Evolutionary conservation across 148 eudicot species (phyloP), one percentile per base, ranked within the genome.

Genomic region (Cornus florida): DNA sequence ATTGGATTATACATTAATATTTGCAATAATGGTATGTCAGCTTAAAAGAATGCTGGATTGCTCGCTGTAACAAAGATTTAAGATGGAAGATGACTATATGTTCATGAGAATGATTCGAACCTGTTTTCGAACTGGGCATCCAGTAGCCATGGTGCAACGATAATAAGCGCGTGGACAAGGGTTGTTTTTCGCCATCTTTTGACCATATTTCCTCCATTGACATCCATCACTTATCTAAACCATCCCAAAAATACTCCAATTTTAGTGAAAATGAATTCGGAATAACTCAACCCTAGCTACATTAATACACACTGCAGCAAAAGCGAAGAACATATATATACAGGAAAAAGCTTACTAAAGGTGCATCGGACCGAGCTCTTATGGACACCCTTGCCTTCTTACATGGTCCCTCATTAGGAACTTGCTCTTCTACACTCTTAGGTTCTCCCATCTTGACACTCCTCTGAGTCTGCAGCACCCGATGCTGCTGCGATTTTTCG

Each of bases 121-220:
- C 38, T 68, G 71, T 23, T 68, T 68, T 3, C 71, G 22, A 23
- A 68, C 71, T 24, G 71, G 71, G 11, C 71, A 68, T 17, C 71
- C 71, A 13, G 16, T 32, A 31, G 71, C 71, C 71, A 68, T 68
- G 71, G 71, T 68, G 71, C 71, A 68, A 24, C 71, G 71, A 32
- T 68, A 68, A 23, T 68, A 68, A 68, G 71, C 71, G 22, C 71
- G 71, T 24, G 71, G 71, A 68, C 71, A 68, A 32, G 71, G 71
- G 71, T 68, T 68, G 22, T 32, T 32, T 31, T 68, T 68, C 41
- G 71, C 71, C 71, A 68, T 68, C 39, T 68, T 68, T 32, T 68
- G 71, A 4, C 71, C 71, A 14, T 68, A 68, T 68, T 68, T 68
- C 9, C 71, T 20, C 71, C 71, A 68, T 68, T 68, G 71, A 68